Conservation (phyloP, 805 yeast species). For the Schizosaccharomyces octosporus region DNA sequence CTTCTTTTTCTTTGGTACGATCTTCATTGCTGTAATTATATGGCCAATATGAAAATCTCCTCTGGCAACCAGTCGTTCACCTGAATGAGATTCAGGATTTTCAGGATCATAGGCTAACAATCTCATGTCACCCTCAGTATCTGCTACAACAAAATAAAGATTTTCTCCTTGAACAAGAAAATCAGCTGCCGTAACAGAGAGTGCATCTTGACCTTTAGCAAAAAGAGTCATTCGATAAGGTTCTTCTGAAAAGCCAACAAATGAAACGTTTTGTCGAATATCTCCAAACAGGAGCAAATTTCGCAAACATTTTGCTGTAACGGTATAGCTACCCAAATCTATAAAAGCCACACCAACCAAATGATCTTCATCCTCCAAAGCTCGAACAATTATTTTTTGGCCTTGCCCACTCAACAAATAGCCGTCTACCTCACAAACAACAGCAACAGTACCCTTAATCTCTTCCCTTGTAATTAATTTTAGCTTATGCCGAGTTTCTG, state of each 20-base stretch:
- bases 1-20: constrained; percentile 10
- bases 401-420: constrained; percentile 69
- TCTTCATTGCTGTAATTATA: constrained; percentile 12
- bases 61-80: constrained; percentile 45
- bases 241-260: constrained; percentile 81
- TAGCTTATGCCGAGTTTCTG: constrained; percentile 58
- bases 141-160: constrained; percentile 41
- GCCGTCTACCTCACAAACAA: constrained; percentile 59
- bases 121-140: constrained; percentile 40
- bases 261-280: constrained; percentile 45
- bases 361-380: constrained; percentile 59
- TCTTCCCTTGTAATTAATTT: constrained; percentile 49
- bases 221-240: constrained; percentile 66
- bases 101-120: constrained; percentile 76
- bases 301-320: constrained; percentile 62
- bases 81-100: constrained; percentile 47
- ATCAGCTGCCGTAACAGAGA: constrained; percentile 50
- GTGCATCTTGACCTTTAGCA: constrained; percentile 43
- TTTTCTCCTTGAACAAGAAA: constrained; percentile 51
- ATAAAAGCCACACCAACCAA: constrained; percentile 84
- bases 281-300: constrained; percentile 68
- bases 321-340: constrained; percentile 58
- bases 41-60: constrained; percentile 49
- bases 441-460: constrained; percentile 61
- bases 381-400: constrained; percentile 43